These are phyloP conservation scores for Mucor irregularis DNA, from an alignment of 371 early-diverging fungal species.

Conservation along the genomic window DNA sequence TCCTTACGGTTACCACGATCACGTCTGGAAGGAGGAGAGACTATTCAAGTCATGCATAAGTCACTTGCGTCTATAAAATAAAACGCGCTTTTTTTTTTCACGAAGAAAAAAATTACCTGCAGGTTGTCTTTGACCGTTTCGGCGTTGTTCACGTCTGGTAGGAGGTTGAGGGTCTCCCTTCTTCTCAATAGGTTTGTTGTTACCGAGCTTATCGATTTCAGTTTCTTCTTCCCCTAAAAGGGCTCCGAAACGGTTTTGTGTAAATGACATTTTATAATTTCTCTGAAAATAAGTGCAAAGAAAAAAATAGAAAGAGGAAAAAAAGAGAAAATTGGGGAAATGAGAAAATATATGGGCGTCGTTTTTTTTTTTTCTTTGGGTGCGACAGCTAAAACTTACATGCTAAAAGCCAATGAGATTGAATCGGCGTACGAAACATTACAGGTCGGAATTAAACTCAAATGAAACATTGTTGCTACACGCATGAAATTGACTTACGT, in stretches of 20 bases:
- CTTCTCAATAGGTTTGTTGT: conserved; percentile 36
- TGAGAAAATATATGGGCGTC: conserved; percentile 1
- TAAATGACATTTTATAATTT: conserved; percentile 30
- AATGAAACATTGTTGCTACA: too few species aligned
- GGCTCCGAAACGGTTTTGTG: conserved; percentile 34
- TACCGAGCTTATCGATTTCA: conserved; percentile 46
- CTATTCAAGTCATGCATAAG: conserved; percentile 7
- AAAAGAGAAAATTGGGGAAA: not conserved
- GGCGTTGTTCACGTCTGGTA: conserved; percentile 23
- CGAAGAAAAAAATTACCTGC: conserved; percentile 21
- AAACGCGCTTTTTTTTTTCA: not conserved
- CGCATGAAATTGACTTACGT: too few species aligned
- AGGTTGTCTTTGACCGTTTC: conserved; percentile 18
- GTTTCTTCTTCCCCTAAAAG: conserved; percentile 39
- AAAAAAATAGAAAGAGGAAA: conserved; percentile 2
- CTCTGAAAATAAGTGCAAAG: not conserved
- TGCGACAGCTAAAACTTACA: not conserved
- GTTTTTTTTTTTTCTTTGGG: not conserved
- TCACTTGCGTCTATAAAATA: not conserved
- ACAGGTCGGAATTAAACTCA: not conserved
- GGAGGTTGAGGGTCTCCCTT: conserved; percentile 19
- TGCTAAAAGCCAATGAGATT: too few species aligned
- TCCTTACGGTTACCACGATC: conserved; percentile 24
- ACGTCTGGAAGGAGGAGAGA: conserved; percentile 47
- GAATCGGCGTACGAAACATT: too few species aligned